Evolutionary conservation across 371 early-diverging fungal genomes (phyloP).

Genomic region (Choanephora cucurbitarum): DNA sequence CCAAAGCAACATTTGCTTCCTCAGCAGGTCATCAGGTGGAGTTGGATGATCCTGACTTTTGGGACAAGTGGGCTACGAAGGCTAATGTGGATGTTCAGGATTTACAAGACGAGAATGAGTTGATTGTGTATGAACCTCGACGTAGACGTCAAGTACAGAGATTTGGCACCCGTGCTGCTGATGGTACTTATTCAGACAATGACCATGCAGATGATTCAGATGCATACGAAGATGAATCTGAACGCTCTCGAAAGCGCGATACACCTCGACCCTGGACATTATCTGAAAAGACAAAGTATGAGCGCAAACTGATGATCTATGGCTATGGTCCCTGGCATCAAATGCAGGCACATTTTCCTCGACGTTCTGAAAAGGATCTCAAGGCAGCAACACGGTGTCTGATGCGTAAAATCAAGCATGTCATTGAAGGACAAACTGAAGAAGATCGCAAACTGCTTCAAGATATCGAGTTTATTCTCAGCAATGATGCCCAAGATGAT

Average conservation of each 20-base stretch:
- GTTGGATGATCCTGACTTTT: constrained; percentile 94
- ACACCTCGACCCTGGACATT: constrained; percentile 68
- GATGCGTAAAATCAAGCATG: constrained; percentile 39
- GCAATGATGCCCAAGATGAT: constrained; percentile 40
- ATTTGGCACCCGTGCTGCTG: constrained; percentile 37
- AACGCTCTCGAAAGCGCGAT: constrained; percentile 32
- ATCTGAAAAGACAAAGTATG: constrained; percentile 77
- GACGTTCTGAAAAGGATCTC: constrained; percentile 61
- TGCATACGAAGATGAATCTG: constrained; percentile 40
- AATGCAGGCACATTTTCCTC: constrained; percentile 59
- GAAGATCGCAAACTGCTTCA: constrained; percentile 48
- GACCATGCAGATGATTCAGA: constrained; percentile 45
- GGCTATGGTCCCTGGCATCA: constrained; percentile 81
- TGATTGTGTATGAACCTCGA: constrained; percentile 72
- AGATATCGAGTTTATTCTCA: constrained; percentile 45
- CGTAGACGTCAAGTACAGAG: constrained; percentile 61
- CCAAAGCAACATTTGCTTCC: constrained; percentile 91
- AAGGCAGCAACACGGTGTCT: constrained; percentile 54
- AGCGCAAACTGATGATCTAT: constrained; percentile 82
- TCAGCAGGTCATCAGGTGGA: constrained; percentile 56
- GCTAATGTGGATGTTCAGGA: constrained; percentile 70
- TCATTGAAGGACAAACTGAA: constrained; percentile 39
- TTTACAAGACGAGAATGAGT: constrained; percentile 46
- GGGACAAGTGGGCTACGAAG: constrained; percentile 91
- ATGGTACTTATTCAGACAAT: constrained; percentile 30